Evolutionary conservation across 1,139 yeast genomes (phyloP).

Genomic region (Zhuliangozyma parablackwelliae): DNA sequence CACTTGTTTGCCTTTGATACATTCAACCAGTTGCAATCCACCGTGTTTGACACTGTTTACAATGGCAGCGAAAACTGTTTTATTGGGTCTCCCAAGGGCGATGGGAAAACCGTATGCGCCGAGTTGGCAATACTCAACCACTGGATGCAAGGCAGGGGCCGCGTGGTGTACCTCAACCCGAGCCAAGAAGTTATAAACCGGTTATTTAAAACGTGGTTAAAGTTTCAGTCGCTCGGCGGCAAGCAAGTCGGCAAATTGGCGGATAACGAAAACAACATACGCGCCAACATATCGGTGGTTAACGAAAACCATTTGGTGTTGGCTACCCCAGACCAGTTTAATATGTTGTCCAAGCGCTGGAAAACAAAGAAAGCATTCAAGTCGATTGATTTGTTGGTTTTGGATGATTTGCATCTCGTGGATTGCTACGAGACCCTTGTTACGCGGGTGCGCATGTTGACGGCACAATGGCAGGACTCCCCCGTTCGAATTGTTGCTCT

Average conservation of each 20-base stretch:
- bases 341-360: conserved; percentile 74
- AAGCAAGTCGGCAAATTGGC: conserved; percentile 54
- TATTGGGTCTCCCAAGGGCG: conserved; percentile 70
- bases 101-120: conserved; percentile 70
- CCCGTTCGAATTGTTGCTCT: conserved; percentile 61
- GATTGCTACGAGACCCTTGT: conserved; percentile 72
- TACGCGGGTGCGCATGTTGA: conserved; percentile 67
- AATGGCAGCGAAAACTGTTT: conserved; percentile 53
- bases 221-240: conserved; percentile 35
- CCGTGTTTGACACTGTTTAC: conserved; percentile 58
- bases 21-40: conserved; percentile 75
- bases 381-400: conserved; percentile 60
- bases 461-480: conserved; percentile 49
- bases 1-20: conserved; percentile 39
- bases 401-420: conserved; percentile 72
- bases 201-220: conserved; percentile 48
- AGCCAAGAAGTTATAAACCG: conserved; percentile 50
- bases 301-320: conserved; percentile 63
- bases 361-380: conserved; percentile 68
- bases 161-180: conserved; percentile 68
- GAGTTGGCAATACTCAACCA: conserved; percentile 69
- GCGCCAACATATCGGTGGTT: conserved; percentile 50
- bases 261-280: conserved; percentile 42
- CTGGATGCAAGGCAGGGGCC: conserved; percentile 50
- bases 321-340: conserved; percentile 78